These are phyloP conservation scores for Hydnum rufescens DNA, from an alignment of 768 basidiomycete species.

Conservation along the genomic window DNA sequence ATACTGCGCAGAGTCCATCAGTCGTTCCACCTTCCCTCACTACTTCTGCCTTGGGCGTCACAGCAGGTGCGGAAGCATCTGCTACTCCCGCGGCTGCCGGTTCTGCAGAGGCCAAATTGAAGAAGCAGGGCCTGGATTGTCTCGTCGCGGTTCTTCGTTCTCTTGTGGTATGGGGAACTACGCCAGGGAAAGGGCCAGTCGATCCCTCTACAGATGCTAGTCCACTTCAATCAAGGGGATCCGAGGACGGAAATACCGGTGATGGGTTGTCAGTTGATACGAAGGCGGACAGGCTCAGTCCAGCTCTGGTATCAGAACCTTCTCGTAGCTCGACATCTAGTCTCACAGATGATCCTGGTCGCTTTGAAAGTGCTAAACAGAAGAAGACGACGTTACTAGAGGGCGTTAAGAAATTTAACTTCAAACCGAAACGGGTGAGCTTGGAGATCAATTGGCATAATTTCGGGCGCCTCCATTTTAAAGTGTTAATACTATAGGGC, in stretches of 20 bases:
- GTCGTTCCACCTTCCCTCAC: conserved; percentile 43
- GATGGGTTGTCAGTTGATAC: neutral
- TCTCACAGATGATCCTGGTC: conserved; percentile 67
- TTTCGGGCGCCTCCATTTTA: neutral
- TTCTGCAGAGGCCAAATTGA: conserved; percentile 63
- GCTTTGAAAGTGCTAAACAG: conserved; percentile 90
- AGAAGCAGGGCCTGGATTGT: conserved; percentile 87
- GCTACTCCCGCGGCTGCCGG: conserved; percentile 31
- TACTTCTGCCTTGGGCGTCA: conserved; percentile 34
- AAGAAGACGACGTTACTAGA: conserved; percentile 88
- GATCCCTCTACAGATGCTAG: neutral
- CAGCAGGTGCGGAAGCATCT: conserved; percentile 29
- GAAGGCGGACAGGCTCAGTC: neutral
- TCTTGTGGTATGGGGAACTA: conserved; percentile 75
- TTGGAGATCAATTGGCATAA: neutral
- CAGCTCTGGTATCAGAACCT: neutral
- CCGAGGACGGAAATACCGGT: neutral
- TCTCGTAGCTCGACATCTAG: conserved; percentile 47
- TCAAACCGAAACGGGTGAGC: conserved; percentile 86
- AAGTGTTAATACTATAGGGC: conserved; percentile 32
- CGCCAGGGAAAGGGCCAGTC: neutral
- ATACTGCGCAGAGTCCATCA: conserved; percentile 12
- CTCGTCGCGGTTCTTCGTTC: conserved; percentile 75
- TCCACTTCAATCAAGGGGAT: neutral
- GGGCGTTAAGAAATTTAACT: conserved; percentile 95